These are phyloP conservation scores for Taxillus chinensis DNA, from an alignment of 164 flowering plant species.

Conservation along the genomic window DNA sequence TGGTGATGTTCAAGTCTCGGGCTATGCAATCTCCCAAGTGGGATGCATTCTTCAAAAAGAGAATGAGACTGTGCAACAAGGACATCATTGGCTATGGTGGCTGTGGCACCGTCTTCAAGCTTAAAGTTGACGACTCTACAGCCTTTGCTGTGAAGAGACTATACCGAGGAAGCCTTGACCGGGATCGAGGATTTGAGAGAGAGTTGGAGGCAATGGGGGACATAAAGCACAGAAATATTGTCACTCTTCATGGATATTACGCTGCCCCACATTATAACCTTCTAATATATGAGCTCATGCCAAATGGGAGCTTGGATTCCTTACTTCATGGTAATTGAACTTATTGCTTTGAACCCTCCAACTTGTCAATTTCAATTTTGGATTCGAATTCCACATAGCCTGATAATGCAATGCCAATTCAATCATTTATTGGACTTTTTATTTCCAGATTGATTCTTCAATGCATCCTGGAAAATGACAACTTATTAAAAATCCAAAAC, in stretches of 20 bases:
- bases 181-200: constrained; percentile 79
- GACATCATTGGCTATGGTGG: constrained; percentile 90
- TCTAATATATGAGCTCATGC: constrained; percentile 92
- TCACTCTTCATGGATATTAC: constrained; percentile 83
- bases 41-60: constrained; percentile 53
- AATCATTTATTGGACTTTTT: too few relatives aligned
- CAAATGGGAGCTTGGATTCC: constrained; percentile 72
- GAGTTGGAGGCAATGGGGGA: constrained; percentile 92
- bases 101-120: constrained; percentile 66
- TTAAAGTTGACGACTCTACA: constrained; percentile 38
- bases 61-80: constrained; percentile 60
- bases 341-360: too few relatives aligned
- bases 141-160: constrained; percentile 78
- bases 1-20: constrained; percentile 74
- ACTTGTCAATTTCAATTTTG: neutral
- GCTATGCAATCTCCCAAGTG: constrained; percentile 42
- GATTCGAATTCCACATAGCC: neutral
- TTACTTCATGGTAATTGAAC: too few relatives aligned
- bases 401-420: too few relatives aligned
- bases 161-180: constrained; percentile 50
- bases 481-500: too few relatives aligned
- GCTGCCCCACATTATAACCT: constrained; percentile 66
- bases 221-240: constrained; percentile 83
- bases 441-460: too few relatives aligned
- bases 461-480: too few relatives aligned